Evolutionary conservation across 129 eudicot species (phyloP).

Genomic region (Flaveria brownii): DNA sequence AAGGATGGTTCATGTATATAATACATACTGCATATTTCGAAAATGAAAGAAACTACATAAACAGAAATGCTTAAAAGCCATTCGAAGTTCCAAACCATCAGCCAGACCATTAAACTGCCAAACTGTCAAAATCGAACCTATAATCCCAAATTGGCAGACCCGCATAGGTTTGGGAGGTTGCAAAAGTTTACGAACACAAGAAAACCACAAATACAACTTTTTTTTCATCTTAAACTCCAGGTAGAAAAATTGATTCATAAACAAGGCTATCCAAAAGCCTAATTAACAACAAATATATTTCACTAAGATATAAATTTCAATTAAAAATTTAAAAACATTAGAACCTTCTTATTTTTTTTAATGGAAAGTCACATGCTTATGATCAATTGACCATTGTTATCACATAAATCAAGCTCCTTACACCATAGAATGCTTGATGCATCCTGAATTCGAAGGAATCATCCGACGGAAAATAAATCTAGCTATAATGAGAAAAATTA

Average conservation of each 20-base stretch:
- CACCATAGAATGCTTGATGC: neutral
- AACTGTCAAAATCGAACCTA: no score
- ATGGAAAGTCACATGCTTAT: neutral
- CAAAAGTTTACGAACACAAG: neutral
- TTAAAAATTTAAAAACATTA: neutral
- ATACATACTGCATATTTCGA: no score
- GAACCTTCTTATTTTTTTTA: neutral
- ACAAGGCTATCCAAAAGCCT: slow-evolving; percentile 10
- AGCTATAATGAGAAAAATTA: neutral
- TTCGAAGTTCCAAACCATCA: no score
- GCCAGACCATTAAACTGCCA: no score
- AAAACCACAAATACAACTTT: neutral
- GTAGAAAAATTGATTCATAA: neutral
- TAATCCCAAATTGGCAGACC: no score
- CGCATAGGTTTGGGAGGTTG: no score
- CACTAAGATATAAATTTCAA: neutral
- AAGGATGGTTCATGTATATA: no score
- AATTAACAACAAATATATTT: neutral
- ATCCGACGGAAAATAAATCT: neutral
- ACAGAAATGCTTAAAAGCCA: no score
- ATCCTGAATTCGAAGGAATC: neutral
- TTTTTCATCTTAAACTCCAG: neutral
- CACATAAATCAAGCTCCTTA: slow-evolving; percentile 5
- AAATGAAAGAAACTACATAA: no score
- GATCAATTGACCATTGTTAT: neutral